A percentile compares a stretch with the other conserved stretches of the same genome.
phyloP scores from a whole-genome alignment of 257 asterid species.

The Jaltomata sinuosa region DNA sequence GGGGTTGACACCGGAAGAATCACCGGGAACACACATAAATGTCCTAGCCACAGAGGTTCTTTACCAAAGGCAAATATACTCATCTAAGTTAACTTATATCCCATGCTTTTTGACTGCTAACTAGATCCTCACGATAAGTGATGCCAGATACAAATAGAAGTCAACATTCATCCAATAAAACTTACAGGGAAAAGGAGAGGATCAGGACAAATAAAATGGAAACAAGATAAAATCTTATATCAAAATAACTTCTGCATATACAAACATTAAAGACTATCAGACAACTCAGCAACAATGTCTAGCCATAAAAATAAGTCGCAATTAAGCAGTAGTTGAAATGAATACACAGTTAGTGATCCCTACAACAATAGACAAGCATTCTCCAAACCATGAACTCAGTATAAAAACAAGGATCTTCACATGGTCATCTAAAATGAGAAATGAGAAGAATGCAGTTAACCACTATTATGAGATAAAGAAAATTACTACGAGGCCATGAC shows the following conservation, averaged over 20 bases:
- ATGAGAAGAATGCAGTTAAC: not conserved
- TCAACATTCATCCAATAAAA: not conserved
- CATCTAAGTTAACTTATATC: not conserved
- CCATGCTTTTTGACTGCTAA: not conserved
- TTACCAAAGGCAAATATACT: not conserved
- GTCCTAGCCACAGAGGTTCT: not conserved
- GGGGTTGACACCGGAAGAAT: not conserved
- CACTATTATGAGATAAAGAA: conserved; percentile 38
- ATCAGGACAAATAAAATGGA: not conserved
- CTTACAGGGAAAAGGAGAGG: not conserved
- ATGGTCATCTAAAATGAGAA: not conserved
- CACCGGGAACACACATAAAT: not conserved
- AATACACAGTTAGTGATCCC: not conserved
- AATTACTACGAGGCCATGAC: conserved; percentile 52
- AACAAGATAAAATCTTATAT: not conserved
- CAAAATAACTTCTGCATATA: not conserved
- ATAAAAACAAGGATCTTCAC: not conserved
- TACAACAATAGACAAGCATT: not conserved
- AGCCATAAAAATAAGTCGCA: not conserved
- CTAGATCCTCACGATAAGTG: not conserved
- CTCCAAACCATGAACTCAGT: not conserved
- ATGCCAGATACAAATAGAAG: not conserved
- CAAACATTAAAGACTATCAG: not conserved
- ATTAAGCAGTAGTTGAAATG: not conserved
- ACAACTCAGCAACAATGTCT: not conserved